Conservation (phyloP, 495 filamentous ascomycete genomes). For the Penicillium pancosmium region DNA sequence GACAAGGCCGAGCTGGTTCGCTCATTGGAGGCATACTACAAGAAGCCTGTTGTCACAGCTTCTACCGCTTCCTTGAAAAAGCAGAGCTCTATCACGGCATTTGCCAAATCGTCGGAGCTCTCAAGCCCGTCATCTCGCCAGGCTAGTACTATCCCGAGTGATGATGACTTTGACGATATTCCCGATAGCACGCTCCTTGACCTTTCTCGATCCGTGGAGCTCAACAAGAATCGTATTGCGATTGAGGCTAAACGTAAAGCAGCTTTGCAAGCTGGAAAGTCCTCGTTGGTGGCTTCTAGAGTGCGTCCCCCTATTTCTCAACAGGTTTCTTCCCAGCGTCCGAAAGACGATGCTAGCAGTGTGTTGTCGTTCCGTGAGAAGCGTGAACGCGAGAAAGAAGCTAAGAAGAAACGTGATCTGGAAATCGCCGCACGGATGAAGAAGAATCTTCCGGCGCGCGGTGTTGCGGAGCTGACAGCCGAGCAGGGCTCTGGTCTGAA, state of each 20-base stretch:
- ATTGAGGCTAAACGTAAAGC: conserved; percentile 38
- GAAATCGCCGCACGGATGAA: conserved; percentile 67
- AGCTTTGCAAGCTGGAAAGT: conserved; percentile 34
- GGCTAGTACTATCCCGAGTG: conserved; percentile 20
- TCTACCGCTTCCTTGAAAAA: conserved; percentile 56
- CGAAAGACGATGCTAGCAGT: conserved; percentile 37
- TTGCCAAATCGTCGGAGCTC: conserved; percentile 48
- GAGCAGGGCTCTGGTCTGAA: conserved; percentile 79
- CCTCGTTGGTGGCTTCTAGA: conserved; percentile 24
- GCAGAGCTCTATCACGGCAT: conserved; percentile 69
- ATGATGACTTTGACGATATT: conserved; percentile 51
- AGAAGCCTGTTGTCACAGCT: conserved; percentile 52
- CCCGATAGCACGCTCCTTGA: conserved; percentile 47
- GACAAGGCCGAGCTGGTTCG: conserved; percentile 82
- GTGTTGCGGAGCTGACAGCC: conserved; percentile 58
- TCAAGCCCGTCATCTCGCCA: conserved; percentile 35
- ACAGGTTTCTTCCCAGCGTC: conserved; percentile 32
- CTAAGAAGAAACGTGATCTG: conserved; percentile 70
- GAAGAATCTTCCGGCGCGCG: conserved; percentile 52
- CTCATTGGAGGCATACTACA: conserved; percentile 76
- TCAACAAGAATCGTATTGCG: conserved; percentile 47
- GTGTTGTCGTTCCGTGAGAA: conserved; percentile 64
- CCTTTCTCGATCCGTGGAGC: conserved; percentile 51
- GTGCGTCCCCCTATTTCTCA: conserved; percentile 27
- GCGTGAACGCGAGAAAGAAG: conserved; percentile 71